Evolutionary conservation across 768 basidiomycete species (phyloP).

Genomic region (Podaxis carcinomalis): DNA sequence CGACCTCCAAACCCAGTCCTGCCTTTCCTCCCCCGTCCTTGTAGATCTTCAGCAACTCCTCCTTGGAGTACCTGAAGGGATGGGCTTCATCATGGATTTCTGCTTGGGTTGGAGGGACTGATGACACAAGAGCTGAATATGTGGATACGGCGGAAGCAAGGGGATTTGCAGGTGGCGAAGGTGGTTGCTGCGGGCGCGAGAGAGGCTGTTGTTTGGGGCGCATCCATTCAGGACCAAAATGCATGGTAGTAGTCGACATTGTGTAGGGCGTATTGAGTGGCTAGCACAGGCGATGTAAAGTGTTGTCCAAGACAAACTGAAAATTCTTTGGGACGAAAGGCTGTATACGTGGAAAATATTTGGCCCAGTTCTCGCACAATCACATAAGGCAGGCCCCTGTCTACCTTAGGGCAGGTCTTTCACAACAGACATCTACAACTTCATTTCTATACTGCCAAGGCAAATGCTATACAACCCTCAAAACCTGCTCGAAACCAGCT

Average conservation of each 20-base stretch:
- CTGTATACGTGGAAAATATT: constrained; percentile 39
- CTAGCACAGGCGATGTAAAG: constrained; percentile 16
- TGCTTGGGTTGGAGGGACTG: constrained; percentile 40
- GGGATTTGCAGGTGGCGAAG: constrained; percentile 49
- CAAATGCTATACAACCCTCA: neutral
- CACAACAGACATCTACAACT: neutral
- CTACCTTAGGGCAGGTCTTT: constrained; percentile 1
- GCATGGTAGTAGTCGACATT: constrained; percentile 70
- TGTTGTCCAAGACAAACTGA: constrained; percentile 18
- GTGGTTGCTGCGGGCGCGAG: constrained; percentile 47
- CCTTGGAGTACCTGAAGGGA: constrained; percentile 86
- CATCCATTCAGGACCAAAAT: constrained; percentile 95
- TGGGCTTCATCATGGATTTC: constrained; percentile 62
- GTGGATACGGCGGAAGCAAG: constrained; percentile 52
- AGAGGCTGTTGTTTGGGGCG: constrained; percentile 66
- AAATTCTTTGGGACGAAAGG: constrained; percentile 15
- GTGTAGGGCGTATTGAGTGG: constrained; percentile 16
- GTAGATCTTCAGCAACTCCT: constrained; percentile 80
- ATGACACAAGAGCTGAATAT: constrained; percentile 68
- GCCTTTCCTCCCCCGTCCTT: constrained; percentile 72
- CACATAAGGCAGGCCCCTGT: constrained; percentile 5
- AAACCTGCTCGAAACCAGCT: constrained; percentile 13
- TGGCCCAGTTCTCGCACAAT: constrained; percentile 15
- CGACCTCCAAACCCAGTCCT: constrained; percentile 79
- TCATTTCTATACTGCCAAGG: neutral